Conservation (phyloP, 1,284 basidiomycete species). For the Malassezia japonica region DNA sequence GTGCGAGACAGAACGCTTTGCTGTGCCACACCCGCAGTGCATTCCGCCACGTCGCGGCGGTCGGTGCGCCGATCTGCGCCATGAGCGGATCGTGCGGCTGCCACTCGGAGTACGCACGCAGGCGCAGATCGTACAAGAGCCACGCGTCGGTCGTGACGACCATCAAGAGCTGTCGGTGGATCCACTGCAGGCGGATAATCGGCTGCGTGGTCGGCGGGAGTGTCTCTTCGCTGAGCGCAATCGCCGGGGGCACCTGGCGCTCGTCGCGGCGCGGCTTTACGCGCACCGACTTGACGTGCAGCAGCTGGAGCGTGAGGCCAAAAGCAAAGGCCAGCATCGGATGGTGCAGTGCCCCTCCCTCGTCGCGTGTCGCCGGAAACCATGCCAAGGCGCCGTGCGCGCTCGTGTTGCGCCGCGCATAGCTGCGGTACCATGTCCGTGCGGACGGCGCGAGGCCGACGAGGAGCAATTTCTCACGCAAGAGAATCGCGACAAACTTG, state of each 20-base stretch:
- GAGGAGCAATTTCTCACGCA: slow-evolving; percentile 78
- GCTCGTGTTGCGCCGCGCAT: neutral
- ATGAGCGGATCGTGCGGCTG: slow-evolving; percentile 18
- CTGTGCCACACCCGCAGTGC: slow-evolving; percentile 40
- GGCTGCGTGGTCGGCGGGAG: slow-evolving; percentile 46
- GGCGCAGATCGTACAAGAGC: slow-evolving; percentile 19
- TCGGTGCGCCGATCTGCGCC: slow-evolving; percentile 33
- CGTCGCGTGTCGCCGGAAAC: slow-evolving; percentile 30
- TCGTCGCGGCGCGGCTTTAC: neutral
- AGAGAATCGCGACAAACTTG: slow-evolving; percentile 74
- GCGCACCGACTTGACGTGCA: slow-evolving; percentile 21
- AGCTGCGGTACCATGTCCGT: slow-evolving; percentile 65
- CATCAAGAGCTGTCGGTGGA: slow-evolving; percentile 36
- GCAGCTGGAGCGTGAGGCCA: slow-evolving; percentile 23
- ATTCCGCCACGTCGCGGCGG: slow-evolving; percentile 24
- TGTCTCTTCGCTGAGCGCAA: slow-evolving; percentile 14
- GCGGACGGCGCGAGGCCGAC: slow-evolving; percentile 85
- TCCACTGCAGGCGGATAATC: slow-evolving; percentile 51
- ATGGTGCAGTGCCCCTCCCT: slow-evolving; percentile 11
- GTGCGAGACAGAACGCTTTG: slow-evolving; percentile 70
- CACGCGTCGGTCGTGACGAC: slow-evolving; percentile 12
- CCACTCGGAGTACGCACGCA: slow-evolving; percentile 17
- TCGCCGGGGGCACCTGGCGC: slow-evolving; percentile 1
- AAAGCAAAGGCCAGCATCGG: slow-evolving; percentile 38
- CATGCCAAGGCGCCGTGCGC: slow-evolving; percentile 28